Evolutionary conservation across 1,284 basidiomycete species (phyloP).

Genomic region (Rhodotorula sp.): DNA sequence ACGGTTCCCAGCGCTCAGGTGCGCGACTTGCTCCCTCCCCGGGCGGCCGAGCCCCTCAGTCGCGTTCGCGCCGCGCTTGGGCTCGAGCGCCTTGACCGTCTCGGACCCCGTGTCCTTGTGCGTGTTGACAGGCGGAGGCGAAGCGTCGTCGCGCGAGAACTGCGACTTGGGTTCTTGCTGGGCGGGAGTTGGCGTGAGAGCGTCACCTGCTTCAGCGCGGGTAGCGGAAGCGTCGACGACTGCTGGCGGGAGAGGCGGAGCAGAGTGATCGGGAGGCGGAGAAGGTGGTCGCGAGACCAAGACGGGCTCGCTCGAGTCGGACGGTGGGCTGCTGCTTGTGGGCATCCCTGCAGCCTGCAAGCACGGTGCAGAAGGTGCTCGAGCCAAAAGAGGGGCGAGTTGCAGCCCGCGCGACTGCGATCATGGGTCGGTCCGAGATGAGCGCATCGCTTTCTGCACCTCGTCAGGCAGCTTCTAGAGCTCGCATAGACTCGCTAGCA

Average conservation of each 20-base stretch:
- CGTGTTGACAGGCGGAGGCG: neutral
- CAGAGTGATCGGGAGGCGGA: neutral
- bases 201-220: neutral
- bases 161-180: neutral
- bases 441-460: too few relatives aligned
- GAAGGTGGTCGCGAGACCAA: slow-evolving; percentile 15
- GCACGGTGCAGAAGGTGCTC: neutral
- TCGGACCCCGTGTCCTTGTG: slow-evolving; percentile 9
- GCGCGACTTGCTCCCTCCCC: slow-evolving; percentile 13
- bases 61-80: neutral
- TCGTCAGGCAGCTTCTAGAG: too few relatives aligned
- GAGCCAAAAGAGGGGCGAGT: too few relatives aligned
- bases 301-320: slow-evolving; percentile 20
- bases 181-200: neutral
- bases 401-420: too few relatives aligned
- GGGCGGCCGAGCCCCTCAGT: neutral
- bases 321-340: neutral
- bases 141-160: neutral
- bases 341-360: neutral
- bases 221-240: neutral
- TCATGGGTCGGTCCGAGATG: too few relatives aligned
- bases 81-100: slow-evolving; percentile 12
- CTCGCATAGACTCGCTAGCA: too few relatives aligned
- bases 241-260: neutral
- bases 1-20: neutral